phyloP scores from a whole-genome alignment of 1,284 basidiomycete genomes.

The Microbotryomycetes sp. region DNA sequence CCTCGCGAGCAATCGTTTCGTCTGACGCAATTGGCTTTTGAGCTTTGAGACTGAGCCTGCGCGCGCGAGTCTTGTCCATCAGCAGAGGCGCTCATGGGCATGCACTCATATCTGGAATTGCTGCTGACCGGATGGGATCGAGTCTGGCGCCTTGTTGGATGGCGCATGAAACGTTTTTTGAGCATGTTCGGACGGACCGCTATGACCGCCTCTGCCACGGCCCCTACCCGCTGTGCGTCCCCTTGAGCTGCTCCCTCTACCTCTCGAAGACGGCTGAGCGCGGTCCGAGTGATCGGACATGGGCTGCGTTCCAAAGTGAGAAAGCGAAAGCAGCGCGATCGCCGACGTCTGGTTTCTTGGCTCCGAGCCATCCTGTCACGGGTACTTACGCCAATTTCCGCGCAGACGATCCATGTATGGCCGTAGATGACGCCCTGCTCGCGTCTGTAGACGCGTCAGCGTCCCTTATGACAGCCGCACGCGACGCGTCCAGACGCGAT shows the following conservation, averaged over 20 bases:
- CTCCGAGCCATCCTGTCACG: too few relatives aligned
- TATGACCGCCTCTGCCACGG: conserved; percentile 7
- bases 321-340: too few relatives aligned
- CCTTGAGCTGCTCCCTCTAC: background rate
- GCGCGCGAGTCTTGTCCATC: background rate
- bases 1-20: conserved; percentile 22
- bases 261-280: background rate
- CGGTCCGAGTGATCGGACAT: background rate
- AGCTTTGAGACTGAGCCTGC: conserved; percentile 27
- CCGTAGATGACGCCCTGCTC: background rate
- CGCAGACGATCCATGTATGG: too few relatives aligned
- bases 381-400: too few relatives aligned
- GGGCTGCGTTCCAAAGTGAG: too few relatives aligned
- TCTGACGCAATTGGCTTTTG: conserved; percentile 28
- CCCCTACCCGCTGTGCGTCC: background rate
- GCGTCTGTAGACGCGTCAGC: background rate
- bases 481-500: background rate
- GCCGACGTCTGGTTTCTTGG: too few relatives aligned
- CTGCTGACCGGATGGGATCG: conserved; percentile 14
- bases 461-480: background rate
- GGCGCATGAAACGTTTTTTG: too few relatives aligned
- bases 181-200: too few relatives aligned
- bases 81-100: too few relatives aligned
- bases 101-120: too few relatives aligned
- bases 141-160: background rate